These are phyloP conservation scores for Arachis monticola DNA, from an alignment of 331 rosid genomes.

Conservation along the genomic window DNA sequence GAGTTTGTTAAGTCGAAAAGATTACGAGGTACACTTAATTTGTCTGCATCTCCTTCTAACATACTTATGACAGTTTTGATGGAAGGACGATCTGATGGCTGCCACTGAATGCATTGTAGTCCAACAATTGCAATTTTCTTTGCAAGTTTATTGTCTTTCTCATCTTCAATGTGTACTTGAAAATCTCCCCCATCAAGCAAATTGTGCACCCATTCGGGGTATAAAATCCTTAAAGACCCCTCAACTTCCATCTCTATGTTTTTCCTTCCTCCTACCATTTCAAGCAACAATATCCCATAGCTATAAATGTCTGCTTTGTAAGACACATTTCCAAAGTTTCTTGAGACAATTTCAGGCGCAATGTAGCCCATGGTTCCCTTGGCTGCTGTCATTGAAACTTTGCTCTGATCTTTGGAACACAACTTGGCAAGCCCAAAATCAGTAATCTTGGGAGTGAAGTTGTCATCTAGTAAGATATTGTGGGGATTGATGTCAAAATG, in stretches of 20 bases:
- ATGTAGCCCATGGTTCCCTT: constrained; percentile 33
- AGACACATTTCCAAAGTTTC: constrained; percentile 31
- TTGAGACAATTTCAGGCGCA: constrained; percentile 28
- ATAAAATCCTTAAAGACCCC: not conserved
- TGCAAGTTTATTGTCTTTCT: not conserved
- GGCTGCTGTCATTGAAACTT: constrained; percentile 12
- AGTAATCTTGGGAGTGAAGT: constrained; percentile 22
- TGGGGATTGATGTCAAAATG: constrained; percentile 30
- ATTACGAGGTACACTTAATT: constrained; percentile 9
- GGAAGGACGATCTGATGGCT: constrained; percentile 25
- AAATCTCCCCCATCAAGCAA: constrained; percentile 28
- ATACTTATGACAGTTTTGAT: constrained; percentile 17
- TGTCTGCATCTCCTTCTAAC: constrained; percentile 22
- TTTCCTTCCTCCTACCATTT: constrained; percentile 30
- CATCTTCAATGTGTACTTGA: constrained; percentile 1
- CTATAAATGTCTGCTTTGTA: constrained; percentile 31
- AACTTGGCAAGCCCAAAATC: constrained; percentile 30
- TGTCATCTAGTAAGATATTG: constrained; percentile 27
- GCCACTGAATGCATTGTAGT: constrained; percentile 46
- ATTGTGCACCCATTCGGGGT: constrained; percentile 30
- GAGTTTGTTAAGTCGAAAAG: constrained; percentile 5
- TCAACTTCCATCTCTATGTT: not conserved
- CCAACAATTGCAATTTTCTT: constrained; percentile 37
- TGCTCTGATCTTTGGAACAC: constrained; percentile 3
- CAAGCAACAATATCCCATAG: constrained; percentile 27